phyloP scores from a whole-genome alignment of 2,329 filamentous ascomycete genomes.

The Aschersonia sp. region DNA sequence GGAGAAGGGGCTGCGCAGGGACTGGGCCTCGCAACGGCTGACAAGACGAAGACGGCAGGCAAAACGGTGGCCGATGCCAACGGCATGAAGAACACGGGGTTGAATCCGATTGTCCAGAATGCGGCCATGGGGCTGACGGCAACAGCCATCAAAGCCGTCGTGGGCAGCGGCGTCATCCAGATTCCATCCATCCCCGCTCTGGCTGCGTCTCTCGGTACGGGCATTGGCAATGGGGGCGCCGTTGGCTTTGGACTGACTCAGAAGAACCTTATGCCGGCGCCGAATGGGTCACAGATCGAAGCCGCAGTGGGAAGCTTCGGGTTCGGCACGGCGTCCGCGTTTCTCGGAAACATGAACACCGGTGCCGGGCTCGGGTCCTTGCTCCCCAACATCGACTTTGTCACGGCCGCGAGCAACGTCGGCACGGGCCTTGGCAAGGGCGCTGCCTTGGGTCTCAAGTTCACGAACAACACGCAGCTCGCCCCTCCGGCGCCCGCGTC shows the following conservation, averaged over 20 bases:
- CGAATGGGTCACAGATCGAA: conserved; percentile 8
- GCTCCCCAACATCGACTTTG: conserved; percentile 4
- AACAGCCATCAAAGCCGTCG: conserved; percentile 12
- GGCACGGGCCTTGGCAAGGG: conserved; percentile 3
- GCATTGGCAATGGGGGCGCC: conserved; percentile 11
- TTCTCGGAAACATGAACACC: conserved; percentile 11
- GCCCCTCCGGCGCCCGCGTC: neutral
- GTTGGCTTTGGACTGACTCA: conserved; percentile 9
- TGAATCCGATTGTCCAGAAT: conserved; percentile 15
- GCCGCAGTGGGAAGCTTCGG: conserved; percentile 12
- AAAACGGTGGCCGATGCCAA: conserved; percentile 12
- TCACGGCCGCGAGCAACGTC: neutral
- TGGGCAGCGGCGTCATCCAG: conserved; percentile 5
- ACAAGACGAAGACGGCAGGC: conserved; percentile 5
- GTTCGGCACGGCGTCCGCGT: conserved; percentile 12
- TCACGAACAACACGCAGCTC: conserved; percentile 1
- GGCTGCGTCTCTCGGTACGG: conserved; percentile 9
- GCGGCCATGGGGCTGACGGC: conserved; percentile 14
- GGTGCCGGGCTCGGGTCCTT: conserved; percentile 1
- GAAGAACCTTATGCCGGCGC: conserved; percentile 5
- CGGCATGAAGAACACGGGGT: conserved; percentile 12
- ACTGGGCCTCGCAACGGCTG: conserved; percentile 8
- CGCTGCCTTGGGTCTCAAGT: conserved; percentile 3
- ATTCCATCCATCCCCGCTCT: conserved; percentile 7
- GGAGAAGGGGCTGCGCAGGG: conserved; percentile 11